Conservation (phyloP, 2,329 filamentous ascomycete species). For the Metarhizium guizhouense region DNA sequence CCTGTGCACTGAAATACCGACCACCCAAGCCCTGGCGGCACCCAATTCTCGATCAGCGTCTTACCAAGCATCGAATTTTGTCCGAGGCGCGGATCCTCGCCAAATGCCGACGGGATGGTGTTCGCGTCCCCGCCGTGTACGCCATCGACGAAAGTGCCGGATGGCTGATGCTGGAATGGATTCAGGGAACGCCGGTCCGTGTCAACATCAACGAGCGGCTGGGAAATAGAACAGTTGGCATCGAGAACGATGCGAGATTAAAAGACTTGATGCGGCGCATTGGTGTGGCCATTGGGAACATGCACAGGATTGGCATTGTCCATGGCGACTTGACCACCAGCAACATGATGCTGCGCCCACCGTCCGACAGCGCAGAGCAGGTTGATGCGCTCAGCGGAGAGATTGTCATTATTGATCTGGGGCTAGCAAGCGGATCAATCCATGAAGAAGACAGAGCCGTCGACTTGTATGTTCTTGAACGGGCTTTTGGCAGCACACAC, state of each 20-base stretch:
- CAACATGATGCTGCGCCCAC: slow-evolving; percentile 73
- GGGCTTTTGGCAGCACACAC: slow-evolving; percentile 92
- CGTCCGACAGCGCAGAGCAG: slow-evolving; percentile 12
- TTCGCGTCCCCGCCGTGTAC: slow-evolving; percentile 74
- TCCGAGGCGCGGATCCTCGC: slow-evolving; percentile 81
- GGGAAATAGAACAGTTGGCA: slow-evolving; percentile 30
- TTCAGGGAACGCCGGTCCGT: slow-evolving; percentile 63
- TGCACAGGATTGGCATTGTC: slow-evolving; percentile 80
- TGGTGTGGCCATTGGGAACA: slow-evolving; percentile 58
- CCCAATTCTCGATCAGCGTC: slow-evolving; percentile 73
- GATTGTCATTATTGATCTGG: slow-evolving; percentile 89
- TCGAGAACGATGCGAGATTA: slow-evolving; percentile 40
- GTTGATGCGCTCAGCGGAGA: slow-evolving; percentile 50
- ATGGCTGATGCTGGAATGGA: slow-evolving; percentile 81
- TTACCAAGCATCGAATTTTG: slow-evolving; percentile 80
- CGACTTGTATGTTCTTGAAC: slow-evolving; percentile 89
- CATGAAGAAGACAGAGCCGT: slow-evolving; percentile 92
- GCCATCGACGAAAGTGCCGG: slow-evolving; percentile 55
- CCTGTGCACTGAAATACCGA: slow-evolving; percentile 82
- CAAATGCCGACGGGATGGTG: slow-evolving; percentile 68
- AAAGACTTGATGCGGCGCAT: slow-evolving; percentile 59
- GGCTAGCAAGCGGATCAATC: slow-evolving; percentile 70
- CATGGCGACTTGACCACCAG: slow-evolving; percentile 96
- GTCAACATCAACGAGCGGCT: slow-evolving; percentile 62
- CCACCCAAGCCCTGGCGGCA: slow-evolving; percentile 89